Conservation (phyloP, 129 eudicot species). For the Arctium minus region DNA sequence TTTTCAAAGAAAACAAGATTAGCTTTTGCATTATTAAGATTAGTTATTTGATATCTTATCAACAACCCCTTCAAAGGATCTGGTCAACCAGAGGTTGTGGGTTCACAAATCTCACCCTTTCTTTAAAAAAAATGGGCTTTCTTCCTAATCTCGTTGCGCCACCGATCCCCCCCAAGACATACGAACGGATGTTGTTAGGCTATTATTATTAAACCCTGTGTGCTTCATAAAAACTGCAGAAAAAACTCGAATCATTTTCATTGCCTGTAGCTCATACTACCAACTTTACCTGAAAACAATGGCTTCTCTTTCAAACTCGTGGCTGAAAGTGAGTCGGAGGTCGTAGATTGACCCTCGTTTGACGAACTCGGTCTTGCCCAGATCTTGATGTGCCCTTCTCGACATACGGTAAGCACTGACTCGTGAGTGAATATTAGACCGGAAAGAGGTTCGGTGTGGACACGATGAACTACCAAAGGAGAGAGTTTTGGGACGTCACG, state of each 20-base stretch:
- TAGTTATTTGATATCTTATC: conserved; percentile 32
- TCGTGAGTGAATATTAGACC: conserved; percentile 73
- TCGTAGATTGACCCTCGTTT: conserved; percentile 45
- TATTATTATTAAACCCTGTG: conserved; percentile 18
- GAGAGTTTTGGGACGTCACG: conserved; percentile 89
- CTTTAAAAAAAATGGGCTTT: conserved; percentile 29
- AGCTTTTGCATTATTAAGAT: conserved; percentile 32
- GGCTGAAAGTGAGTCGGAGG: conserved; percentile 45
- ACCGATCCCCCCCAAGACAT: conserved; percentile 31
- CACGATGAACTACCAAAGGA: conserved; percentile 83
- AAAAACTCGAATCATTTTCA: conserved; percentile 21
- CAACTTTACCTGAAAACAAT: conserved; percentile 34
- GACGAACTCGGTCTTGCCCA: conserved; percentile 76
- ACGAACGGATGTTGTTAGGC: conserved; percentile 36
- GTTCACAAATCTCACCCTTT: conserved; percentile 2
- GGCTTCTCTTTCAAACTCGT: conserved; percentile 56
- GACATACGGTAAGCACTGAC: conserved; percentile 62
- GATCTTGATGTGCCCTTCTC: conserved; percentile 88
- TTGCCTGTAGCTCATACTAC: conserved; percentile 39
- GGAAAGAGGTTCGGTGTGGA: conserved; percentile 86
- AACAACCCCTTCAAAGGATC: conserved; percentile 27
- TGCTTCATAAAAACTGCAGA: conserved; percentile 24
- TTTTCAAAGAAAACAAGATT: not conserved
- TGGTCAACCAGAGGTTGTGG: conserved; percentile 11
- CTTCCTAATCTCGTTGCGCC: conserved; percentile 26